Conservation (phyloP, 257 asterid genomes). For the Parsonsia alboflavescens region DNA sequence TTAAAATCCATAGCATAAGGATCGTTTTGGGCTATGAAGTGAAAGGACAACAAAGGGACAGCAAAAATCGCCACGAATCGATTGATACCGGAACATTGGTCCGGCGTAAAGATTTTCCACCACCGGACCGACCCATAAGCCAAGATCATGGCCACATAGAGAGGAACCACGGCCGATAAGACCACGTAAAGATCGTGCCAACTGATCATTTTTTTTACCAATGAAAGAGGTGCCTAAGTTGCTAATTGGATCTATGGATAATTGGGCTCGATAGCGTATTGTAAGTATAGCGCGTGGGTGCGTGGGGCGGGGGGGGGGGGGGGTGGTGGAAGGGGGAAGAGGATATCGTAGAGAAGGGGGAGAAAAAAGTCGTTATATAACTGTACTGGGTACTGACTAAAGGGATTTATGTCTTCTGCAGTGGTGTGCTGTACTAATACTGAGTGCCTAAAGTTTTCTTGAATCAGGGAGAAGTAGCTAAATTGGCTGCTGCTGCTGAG, state of each 20-base stretch:
- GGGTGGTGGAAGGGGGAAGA: too few relatives aligned
- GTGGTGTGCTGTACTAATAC: constrained; percentile 13
- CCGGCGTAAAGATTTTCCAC: constrained; percentile 96
- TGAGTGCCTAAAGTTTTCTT: neutral
- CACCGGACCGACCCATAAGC: constrained; percentile 96
- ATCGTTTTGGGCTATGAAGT: constrained; percentile 66
- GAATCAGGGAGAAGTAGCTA: neutral
- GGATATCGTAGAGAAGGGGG: too few relatives aligned
- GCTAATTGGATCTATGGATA: neutral
- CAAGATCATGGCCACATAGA: constrained; percentile 86
- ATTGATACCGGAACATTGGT: constrained; percentile 94
- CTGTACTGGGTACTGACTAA: constrained; percentile 36
- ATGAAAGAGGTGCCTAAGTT: neutral
- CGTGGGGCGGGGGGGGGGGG: too few relatives aligned
- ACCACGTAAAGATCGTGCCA: constrained; percentile 81
- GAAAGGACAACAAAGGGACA: constrained; percentile 83
- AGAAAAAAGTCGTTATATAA: constrained; percentile 33
- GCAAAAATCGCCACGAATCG: constrained; percentile 88
- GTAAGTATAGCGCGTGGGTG: too few relatives aligned
- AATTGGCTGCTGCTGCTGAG: constrained; percentile 5
- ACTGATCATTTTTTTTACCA: constrained; percentile 57
- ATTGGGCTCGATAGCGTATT: neutral
- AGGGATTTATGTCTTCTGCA: constrained; percentile 28
- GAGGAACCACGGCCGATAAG: constrained; percentile 74
- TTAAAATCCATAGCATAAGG: constrained; percentile 78